Percentiles rank a stretch among this genome's conserved stretches.
Conservation (phyloP, 78 protist genomes). For the Dictyostelium purpureum region DNA sequence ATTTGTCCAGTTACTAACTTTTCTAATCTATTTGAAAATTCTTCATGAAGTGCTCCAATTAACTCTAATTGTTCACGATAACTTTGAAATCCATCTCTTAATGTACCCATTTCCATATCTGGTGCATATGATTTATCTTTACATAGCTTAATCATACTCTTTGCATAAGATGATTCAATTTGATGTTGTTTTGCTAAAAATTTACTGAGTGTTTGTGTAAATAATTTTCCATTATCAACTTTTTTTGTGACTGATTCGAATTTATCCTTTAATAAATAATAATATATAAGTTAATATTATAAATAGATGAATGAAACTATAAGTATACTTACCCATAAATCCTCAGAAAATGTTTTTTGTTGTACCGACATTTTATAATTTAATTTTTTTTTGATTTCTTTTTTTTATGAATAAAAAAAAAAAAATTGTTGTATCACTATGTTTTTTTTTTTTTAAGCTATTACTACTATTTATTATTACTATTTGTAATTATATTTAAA, state of each 20-base stretch:
- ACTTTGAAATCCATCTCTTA: constrained; percentile 49
- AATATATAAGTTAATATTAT: not conserved
- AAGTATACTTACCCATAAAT: constrained; percentile 29
- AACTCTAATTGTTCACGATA: constrained; percentile 64
- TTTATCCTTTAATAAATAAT: constrained; percentile 29
- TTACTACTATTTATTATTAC: no score
- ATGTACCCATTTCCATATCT: constrained; percentile 68
- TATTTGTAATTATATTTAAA: no score
- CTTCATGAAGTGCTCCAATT: constrained; percentile 40
- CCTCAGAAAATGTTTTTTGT: constrained; percentile 59
- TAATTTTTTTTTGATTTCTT: no score
- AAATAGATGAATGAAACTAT: not conserved
- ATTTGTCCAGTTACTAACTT: not conserved
- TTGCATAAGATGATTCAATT: constrained; percentile 66
- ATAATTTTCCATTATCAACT: constrained; percentile 68
- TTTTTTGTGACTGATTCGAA: constrained; percentile 73
- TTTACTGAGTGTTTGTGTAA: constrained; percentile 47
- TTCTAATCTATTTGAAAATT: constrained; percentile 44
- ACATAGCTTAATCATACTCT: constrained; percentile 61
- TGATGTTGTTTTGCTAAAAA: constrained; percentile 54
- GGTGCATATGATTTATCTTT: constrained; percentile 79
- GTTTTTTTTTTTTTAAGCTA: no score
- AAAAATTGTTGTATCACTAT: no score
- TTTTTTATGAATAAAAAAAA: no score
- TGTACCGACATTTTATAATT: not conserved